Base-by-base conservation (phyloP, 441 rosid species). In the Erysimum pusillum region DNA sequence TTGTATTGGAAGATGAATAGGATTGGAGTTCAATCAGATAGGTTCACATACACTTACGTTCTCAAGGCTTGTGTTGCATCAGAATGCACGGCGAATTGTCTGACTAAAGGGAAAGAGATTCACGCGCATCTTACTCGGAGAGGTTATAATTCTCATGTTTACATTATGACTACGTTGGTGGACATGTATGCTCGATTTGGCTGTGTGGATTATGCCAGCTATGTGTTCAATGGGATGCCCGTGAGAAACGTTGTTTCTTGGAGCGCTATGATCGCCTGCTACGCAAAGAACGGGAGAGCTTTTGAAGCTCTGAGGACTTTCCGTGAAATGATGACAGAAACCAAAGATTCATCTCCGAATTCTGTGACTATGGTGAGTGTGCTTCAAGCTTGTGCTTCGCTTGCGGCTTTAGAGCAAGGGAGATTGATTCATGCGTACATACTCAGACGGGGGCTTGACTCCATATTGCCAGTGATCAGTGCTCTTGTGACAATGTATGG, bases 131-230 rank as follows among this genome's bases (percentile, higher is more conserved):
- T 94, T 53, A 80, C 92, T 53, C 76, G 97, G 61, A 79, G 71
- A 35, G 91, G 93, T 14, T 92, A 84, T 46, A 91, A 76, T 64
- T 76, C 80, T 0, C 76, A 79, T 84, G 94, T 92, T 63, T 90
- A 92, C 80, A 80, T 88, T 56, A 87, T 88, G 97, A 94, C 98
- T 53, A 94, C 97, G 76, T 84, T 94, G 91, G 62, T 92, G 48
- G 97, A 94, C 68, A 83, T 91, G 89, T 94, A 94, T 82, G 90
- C 97, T 5, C 83, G 89, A 76, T 91, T 85, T 61, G 96, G 96
- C 31, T 88, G 85, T 59, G 92, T 88, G 62, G 69, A 73, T 2
- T 83, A 82, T 44, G 96, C 97, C 0, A 77, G 89, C 77, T 44
- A 34, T 68, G 90, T 89, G 45, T 89, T 88, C 6, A 44, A 31